Evolutionary conservation across 805 yeast genomes (phyloP).

Genomic region (Zygoascus flipseniorum): DNA sequence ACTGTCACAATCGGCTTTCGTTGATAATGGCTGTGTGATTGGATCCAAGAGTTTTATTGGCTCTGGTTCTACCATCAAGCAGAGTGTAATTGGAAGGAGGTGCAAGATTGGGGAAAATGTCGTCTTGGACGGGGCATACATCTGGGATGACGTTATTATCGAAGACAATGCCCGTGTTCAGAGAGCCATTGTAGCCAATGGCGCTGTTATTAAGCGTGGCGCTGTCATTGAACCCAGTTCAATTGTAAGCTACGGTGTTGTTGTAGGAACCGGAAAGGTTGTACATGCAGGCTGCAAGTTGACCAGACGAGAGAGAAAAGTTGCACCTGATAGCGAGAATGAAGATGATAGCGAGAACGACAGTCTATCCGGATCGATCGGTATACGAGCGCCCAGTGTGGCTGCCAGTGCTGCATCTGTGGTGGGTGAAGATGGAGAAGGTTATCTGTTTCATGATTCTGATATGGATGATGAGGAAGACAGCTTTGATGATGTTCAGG

Average conservation of each 20-base stretch:
- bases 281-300: constrained; percentile 29
- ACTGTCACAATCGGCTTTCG: constrained; percentile 84
- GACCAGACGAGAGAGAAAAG: constrained; percentile 13
- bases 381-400: background rate
- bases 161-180: constrained; percentile 53
- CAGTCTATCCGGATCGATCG: background rate
- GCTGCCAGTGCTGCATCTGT: constrained; percentile 5
- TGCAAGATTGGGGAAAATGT: constrained; percentile 80
- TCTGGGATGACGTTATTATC: constrained; percentile 77
- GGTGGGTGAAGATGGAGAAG: constrained; percentile 36
- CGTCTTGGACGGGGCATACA: constrained; percentile 59
- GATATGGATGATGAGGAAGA: constrained; percentile 9
- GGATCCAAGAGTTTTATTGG: constrained; percentile 75
- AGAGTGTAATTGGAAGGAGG: constrained; percentile 76
- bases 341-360: constrained; percentile 15
- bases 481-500: constrained; percentile 5
- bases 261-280: constrained; percentile 45
- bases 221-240: constrained; percentile 57
- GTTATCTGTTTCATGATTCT: constrained; percentile 17
- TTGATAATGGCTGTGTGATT: constrained; percentile 72
- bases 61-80: constrained; percentile 54
- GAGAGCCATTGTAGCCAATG: constrained; percentile 63
- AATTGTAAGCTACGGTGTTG: constrained; percentile 70
- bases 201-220: constrained; percentile 45
- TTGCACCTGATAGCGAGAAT: constrained; percentile 31